These are phyloP conservation scores for Acanthamoeba rhysodes DNA, from an alignment of 208 protist species.

Conservation along the genomic window DNA sequence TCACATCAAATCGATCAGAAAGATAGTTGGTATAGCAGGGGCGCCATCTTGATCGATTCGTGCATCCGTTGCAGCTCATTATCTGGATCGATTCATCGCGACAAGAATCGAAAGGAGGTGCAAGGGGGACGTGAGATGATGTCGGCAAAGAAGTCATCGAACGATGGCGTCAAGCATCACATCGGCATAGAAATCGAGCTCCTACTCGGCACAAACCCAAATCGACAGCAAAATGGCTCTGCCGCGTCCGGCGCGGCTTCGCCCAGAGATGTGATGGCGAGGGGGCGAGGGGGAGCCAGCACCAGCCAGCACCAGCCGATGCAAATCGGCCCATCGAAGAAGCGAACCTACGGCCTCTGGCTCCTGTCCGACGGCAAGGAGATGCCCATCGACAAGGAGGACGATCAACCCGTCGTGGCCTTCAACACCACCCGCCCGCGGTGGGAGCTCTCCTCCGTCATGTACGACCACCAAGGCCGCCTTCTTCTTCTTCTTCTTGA, in stretches of 20 bases:
- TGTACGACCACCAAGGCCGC: background rate
- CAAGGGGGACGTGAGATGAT: too few relatives aligned
- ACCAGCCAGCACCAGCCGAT: background rate
- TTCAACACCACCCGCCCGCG: conserved; percentile 20
- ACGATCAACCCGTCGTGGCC: background rate
- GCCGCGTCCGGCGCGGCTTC: too few relatives aligned
- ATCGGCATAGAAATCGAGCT: conserved; percentile 8
- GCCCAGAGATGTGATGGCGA: too few relatives aligned
- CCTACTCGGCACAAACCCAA: background rate
- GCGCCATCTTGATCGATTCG: too few relatives aligned
- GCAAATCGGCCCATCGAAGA: background rate
- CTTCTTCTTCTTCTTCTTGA: background rate
- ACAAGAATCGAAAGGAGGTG: too few relatives aligned
- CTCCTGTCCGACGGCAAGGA: conserved; percentile 4
- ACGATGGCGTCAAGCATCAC: background rate
- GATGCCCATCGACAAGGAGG: conserved; percentile 17
- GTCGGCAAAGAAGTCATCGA: background rate
- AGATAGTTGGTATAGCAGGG: too few relatives aligned
- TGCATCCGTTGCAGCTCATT: too few relatives aligned
- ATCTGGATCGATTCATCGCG: too few relatives aligned
- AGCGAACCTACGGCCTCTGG: conserved; percentile 1
- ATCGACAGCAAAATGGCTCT: too few relatives aligned
- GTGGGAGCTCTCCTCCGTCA: background rate
- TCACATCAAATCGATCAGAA: too few relatives aligned
- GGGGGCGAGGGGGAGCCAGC: background rate